A percentile compares a stretch with the other conserved stretches of the same genome.
These are phyloP conservation scores for Zoysia japonica DNA, from an alignment of 176 grass and related monocot species.

Conservation along the genomic window DNA sequence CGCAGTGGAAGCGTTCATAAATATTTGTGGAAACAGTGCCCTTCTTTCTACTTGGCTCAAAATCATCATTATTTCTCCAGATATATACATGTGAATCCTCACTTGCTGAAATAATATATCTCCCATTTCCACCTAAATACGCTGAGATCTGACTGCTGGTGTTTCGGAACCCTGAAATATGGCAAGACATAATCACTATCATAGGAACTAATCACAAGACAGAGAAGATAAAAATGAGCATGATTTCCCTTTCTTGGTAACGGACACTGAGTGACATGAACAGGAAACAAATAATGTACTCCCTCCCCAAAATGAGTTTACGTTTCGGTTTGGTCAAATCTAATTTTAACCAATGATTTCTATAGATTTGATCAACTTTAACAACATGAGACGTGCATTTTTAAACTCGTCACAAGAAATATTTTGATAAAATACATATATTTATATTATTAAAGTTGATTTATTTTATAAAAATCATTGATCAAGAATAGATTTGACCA, in stretches of 20 bases:
- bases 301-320: no score
- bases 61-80: slow-evolving; percentile 81
- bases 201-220: slow-evolving; percentile 21
- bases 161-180: slow-evolving; percentile 88
- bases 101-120: slow-evolving; percentile 82
- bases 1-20: slow-evolving; percentile 77
- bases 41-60: slow-evolving; percentile 60
- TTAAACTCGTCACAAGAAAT: no score
- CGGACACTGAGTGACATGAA: slow-evolving; percentile 26
- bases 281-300: slow-evolving; percentile 17
- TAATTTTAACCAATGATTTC: no score
- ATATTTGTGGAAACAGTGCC: slow-evolving; percentile 56
- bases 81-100: slow-evolving; percentile 94
- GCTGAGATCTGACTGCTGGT: slow-evolving; percentile 94
- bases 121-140: slow-evolving; percentile 62
- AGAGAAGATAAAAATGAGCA: slow-evolving; percentile 2
- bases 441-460: no score
- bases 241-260: slow-evolving; percentile 19
- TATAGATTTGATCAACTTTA: no score
- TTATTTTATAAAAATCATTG: no score
- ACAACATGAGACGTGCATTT: no score
- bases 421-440: no score
- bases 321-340: no score
- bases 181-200: neutral
- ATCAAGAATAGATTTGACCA: no score